Evolutionary conservation across 2,329 filamentous ascomycete genomes (phyloP).

Genomic region (Aphanocladium album): DNA sequence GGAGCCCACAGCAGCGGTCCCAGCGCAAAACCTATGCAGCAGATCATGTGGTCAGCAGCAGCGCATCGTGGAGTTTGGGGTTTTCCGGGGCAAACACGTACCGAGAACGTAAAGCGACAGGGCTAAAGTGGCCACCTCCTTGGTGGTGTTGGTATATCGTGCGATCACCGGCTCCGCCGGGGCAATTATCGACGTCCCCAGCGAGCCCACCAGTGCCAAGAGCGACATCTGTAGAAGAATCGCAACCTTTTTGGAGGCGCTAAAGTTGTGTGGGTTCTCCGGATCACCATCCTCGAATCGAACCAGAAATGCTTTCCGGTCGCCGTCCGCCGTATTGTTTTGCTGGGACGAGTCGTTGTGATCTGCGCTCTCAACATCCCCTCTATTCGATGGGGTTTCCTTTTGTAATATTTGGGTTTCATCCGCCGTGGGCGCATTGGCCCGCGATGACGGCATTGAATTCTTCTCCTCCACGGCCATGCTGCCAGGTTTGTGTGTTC

Average conservation of each 20-base stretch:
- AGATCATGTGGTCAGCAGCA: not conserved
- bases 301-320: slow-evolving; percentile 4
- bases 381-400: not conserved
- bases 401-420: not conserved
- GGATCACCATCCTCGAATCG: slow-evolving; percentile 6
- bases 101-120: slow-evolving; percentile 8
- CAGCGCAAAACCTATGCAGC: slow-evolving; percentile 42
- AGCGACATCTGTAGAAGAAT: slow-evolving; percentile 11
- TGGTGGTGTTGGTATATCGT: slow-evolving; percentile 3
- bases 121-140: not conserved
- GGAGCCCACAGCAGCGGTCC: slow-evolving; percentile 52
- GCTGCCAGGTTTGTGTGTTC: not conserved
- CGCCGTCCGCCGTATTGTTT: not conserved
- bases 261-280: slow-evolving; percentile 11
- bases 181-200: slow-evolving; percentile 11
- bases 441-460: not conserved
- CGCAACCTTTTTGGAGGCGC: slow-evolving; percentile 4
- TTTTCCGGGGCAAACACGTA: not conserved
- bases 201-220: slow-evolving; percentile 7
- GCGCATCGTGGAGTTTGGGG: too few species aligned
- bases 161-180: slow-evolving; percentile 5
- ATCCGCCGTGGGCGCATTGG: not conserved
- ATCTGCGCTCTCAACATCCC: not conserved
- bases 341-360: not conserved
- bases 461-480: not conserved